These are phyloP conservation scores for Penicillium malachiteum DNA, from an alignment of 495 filamentous ascomycete species.

Conservation along the genomic window DNA sequence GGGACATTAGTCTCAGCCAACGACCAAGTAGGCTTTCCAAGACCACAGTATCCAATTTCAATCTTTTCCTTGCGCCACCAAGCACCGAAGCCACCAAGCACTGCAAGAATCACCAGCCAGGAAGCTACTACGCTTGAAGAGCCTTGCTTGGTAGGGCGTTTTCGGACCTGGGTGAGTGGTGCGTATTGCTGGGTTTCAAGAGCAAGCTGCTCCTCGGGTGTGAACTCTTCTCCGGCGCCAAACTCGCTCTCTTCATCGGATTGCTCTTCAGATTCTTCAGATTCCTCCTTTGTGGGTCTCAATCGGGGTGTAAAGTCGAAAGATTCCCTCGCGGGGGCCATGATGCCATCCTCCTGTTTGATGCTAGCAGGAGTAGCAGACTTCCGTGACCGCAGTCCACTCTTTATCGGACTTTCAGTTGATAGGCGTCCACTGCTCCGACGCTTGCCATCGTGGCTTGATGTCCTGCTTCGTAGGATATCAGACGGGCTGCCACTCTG, in stretches of 20 bases:
- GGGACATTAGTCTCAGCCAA: conserved; percentile 56
- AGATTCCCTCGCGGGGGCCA: conserved; percentile 39
- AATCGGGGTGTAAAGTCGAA: conserved; percentile 46
- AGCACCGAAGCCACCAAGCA: conserved; percentile 68
- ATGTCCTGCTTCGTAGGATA: conserved; percentile 27
- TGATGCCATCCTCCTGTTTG: conserved; percentile 39
- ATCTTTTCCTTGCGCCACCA: conserved; percentile 95
- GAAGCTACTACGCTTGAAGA: conserved; percentile 51
- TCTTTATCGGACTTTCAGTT: conserved; percentile 33
- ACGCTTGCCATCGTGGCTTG: conserved; percentile 46
- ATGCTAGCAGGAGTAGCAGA: conserved; percentile 32
- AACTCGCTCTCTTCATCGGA: conserved; percentile 36
- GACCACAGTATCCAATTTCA: conserved; percentile 90
- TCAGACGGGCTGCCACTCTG: conserved; percentile 74
- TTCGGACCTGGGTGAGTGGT: conserved; percentile 32
- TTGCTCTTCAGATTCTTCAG: conserved; percentile 37
- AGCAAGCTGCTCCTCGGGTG: conserved; percentile 81
- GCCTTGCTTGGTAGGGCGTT: conserved; percentile 33
- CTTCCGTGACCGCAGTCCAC: conserved; percentile 37
- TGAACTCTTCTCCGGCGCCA: conserved; percentile 85
- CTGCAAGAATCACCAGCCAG: conserved; percentile 61
- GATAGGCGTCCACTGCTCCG: conserved; percentile 48
- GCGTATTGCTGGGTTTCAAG: conserved; percentile 54
- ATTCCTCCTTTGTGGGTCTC: conserved; percentile 24
- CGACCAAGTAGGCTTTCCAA: conserved; percentile 64